phyloP scores from a whole-genome alignment of 2,329 filamentous ascomycete species.

The Diatrype stigma region DNA sequence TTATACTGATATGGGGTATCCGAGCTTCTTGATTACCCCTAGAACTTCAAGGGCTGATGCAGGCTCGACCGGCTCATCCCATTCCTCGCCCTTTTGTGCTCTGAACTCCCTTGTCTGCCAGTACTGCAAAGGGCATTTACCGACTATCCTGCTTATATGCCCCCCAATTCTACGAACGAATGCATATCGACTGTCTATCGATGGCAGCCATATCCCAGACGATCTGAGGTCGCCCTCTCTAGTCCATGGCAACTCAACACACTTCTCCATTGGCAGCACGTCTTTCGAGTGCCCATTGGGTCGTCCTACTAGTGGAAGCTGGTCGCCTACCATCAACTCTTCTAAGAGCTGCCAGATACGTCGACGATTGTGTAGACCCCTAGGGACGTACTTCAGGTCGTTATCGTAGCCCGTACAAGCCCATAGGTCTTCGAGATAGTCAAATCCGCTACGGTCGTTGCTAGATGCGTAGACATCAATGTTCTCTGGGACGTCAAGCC shows the following conservation, averaged over 20 bases:
- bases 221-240: not conserved
- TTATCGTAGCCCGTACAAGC: slow-evolving; percentile 3
- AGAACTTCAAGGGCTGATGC: too few species aligned
- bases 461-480: not conserved
- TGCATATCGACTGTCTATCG: not conserved
- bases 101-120: slow-evolving; percentile 2
- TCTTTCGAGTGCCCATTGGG: not conserved
- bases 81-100: not conserved
- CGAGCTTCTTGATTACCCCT: too few species aligned
- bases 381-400: slow-evolving; percentile 2
- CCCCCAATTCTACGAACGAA: slow-evolving; percentile 3
- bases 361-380: slow-evolving; percentile 7
- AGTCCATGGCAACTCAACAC: slow-evolving; percentile 3
- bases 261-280: slow-evolving; percentile 1
- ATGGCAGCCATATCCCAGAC: slow-evolving; percentile 3
- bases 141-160: not conserved
- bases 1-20: too few species aligned
- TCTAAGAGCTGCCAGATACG: slow-evolving; percentile 11
- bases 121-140: slow-evolving; percentile 1
- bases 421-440: not conserved
- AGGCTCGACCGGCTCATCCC: not conserved
- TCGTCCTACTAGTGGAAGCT: slow-evolving; percentile 2
- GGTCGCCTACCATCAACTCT: slow-evolving; percentile 10
- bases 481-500: slow-evolving; percentile 2
- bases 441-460: not conserved